Evolutionary conservation across 176 grass and related monocot species (phyloP), one percentile per base, ranked within the genome.

Genomic region (Oryza glumipatula): DNA sequence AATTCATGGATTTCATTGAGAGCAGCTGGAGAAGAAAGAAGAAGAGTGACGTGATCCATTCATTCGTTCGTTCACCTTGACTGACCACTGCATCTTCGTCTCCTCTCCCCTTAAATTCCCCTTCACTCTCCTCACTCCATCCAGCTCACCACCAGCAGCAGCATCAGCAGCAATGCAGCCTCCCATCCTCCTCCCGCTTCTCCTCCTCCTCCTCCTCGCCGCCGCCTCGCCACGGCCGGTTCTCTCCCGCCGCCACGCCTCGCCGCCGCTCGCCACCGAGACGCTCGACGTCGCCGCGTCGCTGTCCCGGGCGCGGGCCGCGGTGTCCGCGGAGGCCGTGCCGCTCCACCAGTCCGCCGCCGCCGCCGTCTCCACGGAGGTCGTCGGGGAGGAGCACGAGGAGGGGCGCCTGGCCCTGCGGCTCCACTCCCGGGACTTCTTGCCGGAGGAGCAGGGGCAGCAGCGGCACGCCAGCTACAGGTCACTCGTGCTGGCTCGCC

Each of bases 371-470:
- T 10, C 43, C 43, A 44, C 43, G 2, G 43, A 17, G 16, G 78
- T 0, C 30, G 6, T 21, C 16, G 52, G 4, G 51, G 16, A 19
- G 51, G 16, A 7, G 51, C 15, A 54, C 19, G 51, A 54, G 14
- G 15, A 26, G 23, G 24, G 26, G 11, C 28, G 1, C 28, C 76
- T 94, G 16, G 48, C 71, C 1, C 74, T 99, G 16, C 76, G 48
- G 12, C 89, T 96, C 46, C 93, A 92, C 76, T 92, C 91, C 10
- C 67, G 96, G 0, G 91, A 99, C 72, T 99, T 99, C 86, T 79
- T 89, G 9, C 96, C 88, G 1, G 73, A 46, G 2, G 73, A 82
- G 49, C 83, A 82, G 36, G 84, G 32, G 2, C 86, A 85, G 5
- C 93, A 81, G 2, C 86, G 87, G 5, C 93, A 81, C 83, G 1